Base-by-base conservation (phyloP, 495 filamentous ascomycete species). In the Aspergillus sparsus region DNA sequence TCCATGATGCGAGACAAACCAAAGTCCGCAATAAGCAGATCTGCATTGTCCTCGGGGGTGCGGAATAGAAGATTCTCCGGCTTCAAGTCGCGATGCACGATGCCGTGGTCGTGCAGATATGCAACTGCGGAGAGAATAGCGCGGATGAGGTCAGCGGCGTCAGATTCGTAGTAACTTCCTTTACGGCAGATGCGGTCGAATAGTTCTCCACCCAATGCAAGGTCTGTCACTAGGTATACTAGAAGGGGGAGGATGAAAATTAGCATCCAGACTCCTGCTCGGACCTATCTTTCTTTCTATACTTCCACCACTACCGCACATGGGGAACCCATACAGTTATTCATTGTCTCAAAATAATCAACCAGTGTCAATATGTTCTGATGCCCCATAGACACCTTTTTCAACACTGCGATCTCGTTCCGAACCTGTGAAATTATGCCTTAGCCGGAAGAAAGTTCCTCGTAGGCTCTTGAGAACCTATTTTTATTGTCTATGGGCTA, bases 301-400 rank as follows among this genome's bases (percentile, higher is more conserved):
- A 33, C 9, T 31, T 18, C 45, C 37, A 11, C 37, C 37, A 5
- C 15, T 34, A 47, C 18, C n/a, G 31, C 5, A 47, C n/a, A 13
- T 6, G 18, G 57, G 51, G 34, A 47, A 45, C 34, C 71, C 80
- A 53, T 75, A 90, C 88, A 81, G 72, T 98, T 98, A 75, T 98
- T 98, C 91, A 97, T 94, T 7, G 94, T 98, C 78, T 98, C 94
- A 69, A 98, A 98, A 72, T 98, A 98, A 76, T 98, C 94, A 64
- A 98, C 94, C 57, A 98, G 81, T 15, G 94, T 98, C 57, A 98
- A 76, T 68, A 98, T 98, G 69, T 98, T 98, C 71, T 93, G 90
- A 71, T 98, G 94, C 41, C 94, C 94, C 90, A 98, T 95, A 16
- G 93, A 97, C 16, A 98, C 94, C 62, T 82, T 87, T 73, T 98